A percentile compares a stretch with the other conserved stretches of the same genome.
These are phyloP conservation scores for Ogataea chonburiensis DNA, from an alignment of 805 yeast species.

Conservation along the genomic window DNA sequence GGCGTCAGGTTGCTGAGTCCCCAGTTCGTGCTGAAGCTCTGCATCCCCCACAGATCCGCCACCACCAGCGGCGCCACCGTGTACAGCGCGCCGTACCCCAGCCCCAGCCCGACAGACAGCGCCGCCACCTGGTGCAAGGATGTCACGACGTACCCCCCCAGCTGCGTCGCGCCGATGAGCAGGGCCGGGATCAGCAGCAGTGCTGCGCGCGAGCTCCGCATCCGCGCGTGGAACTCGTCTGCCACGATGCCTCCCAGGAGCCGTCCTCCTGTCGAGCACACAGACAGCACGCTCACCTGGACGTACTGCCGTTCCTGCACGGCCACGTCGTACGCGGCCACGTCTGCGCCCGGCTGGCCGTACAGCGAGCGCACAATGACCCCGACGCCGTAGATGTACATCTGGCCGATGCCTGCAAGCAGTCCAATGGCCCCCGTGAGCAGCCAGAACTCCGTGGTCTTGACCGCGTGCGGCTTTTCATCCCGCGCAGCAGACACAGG, in stretches of 20 bases:
- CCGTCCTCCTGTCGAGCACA: constrained; percentile 67
- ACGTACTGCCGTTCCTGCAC: constrained; percentile 59
- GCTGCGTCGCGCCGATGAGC: constrained; percentile 50
- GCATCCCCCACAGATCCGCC: constrained; percentile 72
- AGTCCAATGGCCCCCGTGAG: constrained; percentile 52
- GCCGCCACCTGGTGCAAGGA: constrained; percentile 42
- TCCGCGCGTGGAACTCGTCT: constrained; percentile 56
- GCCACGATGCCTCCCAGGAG: constrained; percentile 61
- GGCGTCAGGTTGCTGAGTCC: constrained; percentile 71
- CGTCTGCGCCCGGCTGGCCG: constrained; percentile 20
- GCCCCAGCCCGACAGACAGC: constrained; percentile 58
- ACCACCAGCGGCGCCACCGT: constrained; percentile 74
- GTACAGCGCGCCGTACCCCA: constrained; percentile 71
- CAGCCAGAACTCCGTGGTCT: constrained; percentile 43
- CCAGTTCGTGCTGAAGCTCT: constrained; percentile 68
- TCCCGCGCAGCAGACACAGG: constrained; percentile 2
- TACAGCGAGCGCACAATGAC: constrained; percentile 57
- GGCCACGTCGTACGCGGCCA: constrained; percentile 18
- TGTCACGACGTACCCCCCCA: constrained; percentile 40
- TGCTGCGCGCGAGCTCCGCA: constrained; percentile 34
- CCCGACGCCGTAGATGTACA: constrained; percentile 75
- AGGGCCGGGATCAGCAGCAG: constrained; percentile 52
- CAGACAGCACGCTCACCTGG: constrained; percentile 71
- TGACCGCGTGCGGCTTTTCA: constrained; percentile 5
- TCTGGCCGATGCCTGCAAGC: constrained; percentile 66